Evolutionary conservation across 495 filamentous ascomycete genomes (phyloP).

Genomic region (Bathelium albidoporum): DNA sequence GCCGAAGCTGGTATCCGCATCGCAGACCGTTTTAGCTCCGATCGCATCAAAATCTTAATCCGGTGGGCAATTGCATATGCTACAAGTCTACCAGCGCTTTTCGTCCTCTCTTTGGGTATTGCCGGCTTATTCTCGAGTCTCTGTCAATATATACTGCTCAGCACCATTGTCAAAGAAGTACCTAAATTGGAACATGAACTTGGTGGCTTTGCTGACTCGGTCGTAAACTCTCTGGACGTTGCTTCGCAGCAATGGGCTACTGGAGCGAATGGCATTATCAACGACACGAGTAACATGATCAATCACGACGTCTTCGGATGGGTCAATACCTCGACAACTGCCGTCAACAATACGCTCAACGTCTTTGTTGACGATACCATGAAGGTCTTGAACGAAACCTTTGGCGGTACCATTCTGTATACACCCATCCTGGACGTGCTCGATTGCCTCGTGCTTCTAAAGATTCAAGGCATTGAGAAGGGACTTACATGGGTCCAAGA

Average conservation of each 20-base stretch:
- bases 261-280: constrained; percentile 64
- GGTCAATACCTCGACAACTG: constrained; percentile 70
- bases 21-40: constrained; percentile 56
- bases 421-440: constrained; percentile 59
- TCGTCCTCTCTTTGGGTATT: constrained; percentile 74
- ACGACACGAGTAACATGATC: constrained; percentile 55
- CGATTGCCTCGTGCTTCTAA: constrained; percentile 33
- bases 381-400: constrained; percentile 59
- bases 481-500: constrained; percentile 85
- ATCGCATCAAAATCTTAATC: constrained; percentile 56
- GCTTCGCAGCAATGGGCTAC: constrained; percentile 69
- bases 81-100: constrained; percentile 73
- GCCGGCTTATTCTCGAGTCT: constrained; percentile 78
- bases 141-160: constrained; percentile 73
- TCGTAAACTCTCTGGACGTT: constrained; percentile 60
- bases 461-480: constrained; percentile 51
- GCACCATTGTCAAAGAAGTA: constrained; percentile 59
- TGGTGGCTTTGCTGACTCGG: constrained; percentile 68
- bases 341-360: constrained; percentile 79
- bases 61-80: constrained; percentile 84
- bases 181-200: constrained; percentile 68
- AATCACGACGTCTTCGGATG: constrained; percentile 81
- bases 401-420: constrained; percentile 67
- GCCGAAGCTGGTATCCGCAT: constrained; percentile 60
- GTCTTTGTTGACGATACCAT: constrained; percentile 65